These are phyloP conservation scores for Coniella vitis DNA, from an alignment of 2,329 filamentous ascomycete species.

Conservation along the genomic window DNA sequence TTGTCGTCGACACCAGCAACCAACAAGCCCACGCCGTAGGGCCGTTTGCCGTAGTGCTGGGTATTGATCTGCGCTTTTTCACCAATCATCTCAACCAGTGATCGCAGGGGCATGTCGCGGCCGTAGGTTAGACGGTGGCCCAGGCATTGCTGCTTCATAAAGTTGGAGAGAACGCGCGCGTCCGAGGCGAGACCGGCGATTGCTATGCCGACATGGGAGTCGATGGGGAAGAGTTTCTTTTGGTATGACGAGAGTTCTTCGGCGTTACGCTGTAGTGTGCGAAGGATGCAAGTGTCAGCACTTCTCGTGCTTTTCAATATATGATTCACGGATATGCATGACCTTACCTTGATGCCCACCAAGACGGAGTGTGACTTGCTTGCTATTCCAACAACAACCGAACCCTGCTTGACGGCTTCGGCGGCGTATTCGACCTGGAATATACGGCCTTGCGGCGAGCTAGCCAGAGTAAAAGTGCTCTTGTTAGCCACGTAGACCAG, in stretches of 20 bases:
- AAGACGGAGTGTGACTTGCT: conserved; percentile 98
- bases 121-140: conserved; percentile 93
- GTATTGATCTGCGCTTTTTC: conserved; percentile 98
- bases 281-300: conserved; percentile 6
- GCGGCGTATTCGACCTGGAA: conserved; percentile 99
- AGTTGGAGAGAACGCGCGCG: conserved; percentile 98
- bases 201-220: conserved; percentile 90
- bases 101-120: conserved; percentile 82
- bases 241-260: conserved; percentile 99
- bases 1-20: conserved; percentile 91
- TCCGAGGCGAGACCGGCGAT: conserved; percentile 96
- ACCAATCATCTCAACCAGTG: conserved; percentile 85
- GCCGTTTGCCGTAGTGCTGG: conserved; percentile 92
- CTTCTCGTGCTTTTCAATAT: too few species aligned
- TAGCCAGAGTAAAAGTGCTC: conserved; percentile 32
- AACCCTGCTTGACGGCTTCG: conserved; percentile 98
- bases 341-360: conserved; percentile 82
- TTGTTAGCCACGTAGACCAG: conserved; percentile 23
- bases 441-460: conserved; percentile 97
- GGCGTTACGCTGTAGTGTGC: conserved; percentile 70
- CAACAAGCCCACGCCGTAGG: conserved; percentile 89
- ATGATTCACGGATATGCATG: too few species aligned
- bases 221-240: conserved; percentile 96
- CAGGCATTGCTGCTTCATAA: conserved; percentile 99
- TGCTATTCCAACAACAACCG: conserved; percentile 91